A percentile compares a stretch with the other conserved stretches of the same genome.
Conservation (phyloP, 441 rosid species). For the Geranium incanum region DNA sequence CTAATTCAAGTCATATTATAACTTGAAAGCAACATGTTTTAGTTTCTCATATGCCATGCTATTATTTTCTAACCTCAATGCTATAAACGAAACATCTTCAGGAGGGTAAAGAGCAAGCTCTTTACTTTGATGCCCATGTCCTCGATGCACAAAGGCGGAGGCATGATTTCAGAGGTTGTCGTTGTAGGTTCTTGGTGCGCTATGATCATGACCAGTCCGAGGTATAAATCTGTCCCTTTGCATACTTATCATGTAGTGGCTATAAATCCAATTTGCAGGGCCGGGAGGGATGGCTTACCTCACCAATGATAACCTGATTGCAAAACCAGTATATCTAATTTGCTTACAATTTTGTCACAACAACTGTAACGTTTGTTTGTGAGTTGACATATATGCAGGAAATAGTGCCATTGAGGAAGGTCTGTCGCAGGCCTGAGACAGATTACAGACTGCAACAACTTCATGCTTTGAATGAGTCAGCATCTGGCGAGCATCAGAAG, state of each 20-base stretch:
- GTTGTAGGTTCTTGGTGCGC: conserved; percentile 94
- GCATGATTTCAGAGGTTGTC: conserved; percentile 97
- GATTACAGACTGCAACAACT: conserved; percentile 92
- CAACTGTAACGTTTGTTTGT: not conserved
- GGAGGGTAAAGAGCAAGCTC: conserved; percentile 99
- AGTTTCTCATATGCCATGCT: not conserved
- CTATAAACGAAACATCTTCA: conserved; percentile 29
- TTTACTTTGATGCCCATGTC: conserved; percentile 91
- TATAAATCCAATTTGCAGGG: too few relatives aligned
- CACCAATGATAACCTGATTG: too few relatives aligned
- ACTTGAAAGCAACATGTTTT: not conserved
- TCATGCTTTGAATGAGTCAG: conserved; percentile 47
- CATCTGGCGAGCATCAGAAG: conserved; percentile 32
- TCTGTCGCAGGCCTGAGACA: conserved; percentile 94
- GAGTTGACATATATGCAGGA: conserved; percentile 38
- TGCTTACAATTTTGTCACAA: too few relatives aligned
- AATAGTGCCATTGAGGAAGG: conserved; percentile 83
- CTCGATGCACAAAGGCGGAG: conserved; percentile 95
- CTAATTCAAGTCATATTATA: not conserved
- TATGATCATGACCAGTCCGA: conserved; percentile 93
- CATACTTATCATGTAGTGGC: not conserved
- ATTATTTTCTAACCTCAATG: conserved; percentile 14
- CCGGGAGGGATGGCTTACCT: too few relatives aligned
- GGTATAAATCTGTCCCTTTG: conserved; percentile 36
- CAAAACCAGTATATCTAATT: too few relatives aligned